phyloP scores from a whole-genome alignment of 805 yeast species.

The Metschnikowia koreensis region DNA sequence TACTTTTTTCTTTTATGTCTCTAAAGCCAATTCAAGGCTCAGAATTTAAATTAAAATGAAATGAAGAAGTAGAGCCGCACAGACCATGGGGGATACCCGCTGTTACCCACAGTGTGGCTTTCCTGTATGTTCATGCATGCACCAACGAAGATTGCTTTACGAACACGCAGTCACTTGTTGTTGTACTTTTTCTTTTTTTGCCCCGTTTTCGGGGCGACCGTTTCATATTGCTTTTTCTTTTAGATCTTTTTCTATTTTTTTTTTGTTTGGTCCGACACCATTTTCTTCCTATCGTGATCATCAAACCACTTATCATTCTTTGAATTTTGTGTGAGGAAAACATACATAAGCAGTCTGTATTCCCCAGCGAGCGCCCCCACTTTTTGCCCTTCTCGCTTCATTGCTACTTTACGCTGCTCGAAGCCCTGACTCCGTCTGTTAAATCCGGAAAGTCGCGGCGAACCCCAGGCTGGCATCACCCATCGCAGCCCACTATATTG shows the following conservation, averaged over 20 bases:
- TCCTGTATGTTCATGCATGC: not conserved
- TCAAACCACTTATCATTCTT: not conserved
- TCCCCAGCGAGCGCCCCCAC: not conserved
- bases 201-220: not conserved
- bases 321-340: not conserved
- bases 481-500: no score
- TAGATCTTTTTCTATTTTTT: not conserved
- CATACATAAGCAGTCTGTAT: not conserved
- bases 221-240: not conserved
- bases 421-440: not conserved
- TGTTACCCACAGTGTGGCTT: not conserved
- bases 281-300: not conserved
- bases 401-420: not conserved
- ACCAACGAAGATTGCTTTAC: constrained; percentile 3
- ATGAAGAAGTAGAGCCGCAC: not conserved
- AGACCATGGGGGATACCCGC: not conserved
- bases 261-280: not conserved
- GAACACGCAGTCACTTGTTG: constrained; percentile 1
- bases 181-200: not conserved
- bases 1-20: no score
- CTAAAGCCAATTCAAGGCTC: no score
- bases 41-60: no score
- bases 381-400: not conserved
- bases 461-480: not conserved
- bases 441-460: not conserved